phyloP scores from a whole-genome alignment of 2,329 filamentous ascomycete genomes.

The Neospermospora avenae region DNA sequence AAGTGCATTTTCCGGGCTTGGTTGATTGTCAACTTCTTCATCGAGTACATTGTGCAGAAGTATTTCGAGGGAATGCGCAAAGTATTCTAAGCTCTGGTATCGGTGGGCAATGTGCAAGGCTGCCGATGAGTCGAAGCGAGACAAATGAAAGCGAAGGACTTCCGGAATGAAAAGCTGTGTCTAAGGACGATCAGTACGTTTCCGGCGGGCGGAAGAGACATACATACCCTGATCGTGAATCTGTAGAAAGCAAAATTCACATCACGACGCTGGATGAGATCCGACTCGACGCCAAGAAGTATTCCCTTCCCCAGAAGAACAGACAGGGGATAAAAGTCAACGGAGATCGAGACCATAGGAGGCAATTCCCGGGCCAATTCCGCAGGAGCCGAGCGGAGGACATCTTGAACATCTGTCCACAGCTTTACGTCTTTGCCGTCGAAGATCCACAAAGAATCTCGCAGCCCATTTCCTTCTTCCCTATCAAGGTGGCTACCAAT shows the following conservation, averaged over 20 bases:
- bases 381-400: slow-evolving; percentile 67
- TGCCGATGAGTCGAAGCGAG: slow-evolving; percentile 71
- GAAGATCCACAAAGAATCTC: slow-evolving; percentile 92
- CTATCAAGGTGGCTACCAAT: slow-evolving; percentile 18
- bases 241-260: slow-evolving; percentile 87
- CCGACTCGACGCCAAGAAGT: slow-evolving; percentile 84
- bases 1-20: slow-evolving; percentile 60
- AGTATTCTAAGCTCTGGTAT: slow-evolving; percentile 86
- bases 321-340: slow-evolving; percentile 96
- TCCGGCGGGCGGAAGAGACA: not conserved
- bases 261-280: slow-evolving; percentile 89
- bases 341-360: slow-evolving; percentile 68
- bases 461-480: slow-evolving; percentile 44
- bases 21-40: slow-evolving; percentile 79
- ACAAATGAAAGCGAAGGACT: slow-evolving; percentile 75
- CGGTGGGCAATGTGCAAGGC: slow-evolving; percentile 80
- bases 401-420: slow-evolving; percentile 85
- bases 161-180: slow-evolving; percentile 93
- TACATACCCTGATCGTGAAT: slow-evolving; percentile 77
- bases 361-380: slow-evolving; percentile 69
- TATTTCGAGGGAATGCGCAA: slow-evolving; percentile 88
- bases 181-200: slow-evolving; percentile 42
- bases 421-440: slow-evolving; percentile 81
- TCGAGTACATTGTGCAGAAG: slow-evolving; percentile 91
- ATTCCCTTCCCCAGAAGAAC: slow-evolving; percentile 86